Percentiles rank a stretch among this genome's conserved stretches.
Evolutionary conservation across 2,329 filamentous ascomycete genomes (phyloP).

Genomic region (Paraphaeosphaeria sporulosa): DNA sequence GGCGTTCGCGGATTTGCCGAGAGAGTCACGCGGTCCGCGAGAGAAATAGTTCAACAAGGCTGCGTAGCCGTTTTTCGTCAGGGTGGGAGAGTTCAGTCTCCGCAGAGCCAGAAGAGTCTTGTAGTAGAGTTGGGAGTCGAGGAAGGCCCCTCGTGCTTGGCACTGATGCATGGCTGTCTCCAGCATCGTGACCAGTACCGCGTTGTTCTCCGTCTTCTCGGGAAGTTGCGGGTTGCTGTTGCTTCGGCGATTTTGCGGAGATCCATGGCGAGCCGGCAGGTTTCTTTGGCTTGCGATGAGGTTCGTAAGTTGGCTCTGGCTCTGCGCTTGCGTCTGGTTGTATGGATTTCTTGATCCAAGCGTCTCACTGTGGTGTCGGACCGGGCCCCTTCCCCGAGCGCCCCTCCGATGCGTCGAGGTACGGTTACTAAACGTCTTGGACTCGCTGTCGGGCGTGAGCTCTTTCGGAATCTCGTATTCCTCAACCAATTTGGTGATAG

Average conservation of each 20-base stretch:
- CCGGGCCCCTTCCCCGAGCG: constrained; percentile 35
- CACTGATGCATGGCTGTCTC: constrained; percentile 79
- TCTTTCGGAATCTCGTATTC: constrained; percentile 81
- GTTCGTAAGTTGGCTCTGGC: constrained; percentile 47
- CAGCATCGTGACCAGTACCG: constrained; percentile 74
- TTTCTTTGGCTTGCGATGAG: constrained; percentile 49
- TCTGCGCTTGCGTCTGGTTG: constrained; percentile 35
- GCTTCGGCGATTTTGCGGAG: constrained; percentile 47
- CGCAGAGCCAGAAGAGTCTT: constrained; percentile 79
- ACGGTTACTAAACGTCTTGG: constrained; percentile 74
- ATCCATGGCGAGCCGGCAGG: constrained; percentile 44
- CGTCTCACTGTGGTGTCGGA: constrained; percentile 37
- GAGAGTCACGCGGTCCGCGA: constrained; percentile 72
- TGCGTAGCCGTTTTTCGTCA: constrained; percentile 73
- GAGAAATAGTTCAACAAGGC: constrained; percentile 78
- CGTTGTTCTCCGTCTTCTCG: constrained; percentile 49
- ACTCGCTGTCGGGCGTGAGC: constrained; percentile 65
- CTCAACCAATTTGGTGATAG: constrained; percentile 80
- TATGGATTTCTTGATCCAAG: constrained; percentile 62
- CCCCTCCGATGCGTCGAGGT: constrained; percentile 59
- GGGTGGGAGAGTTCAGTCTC: constrained; percentile 64
- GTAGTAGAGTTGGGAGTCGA: constrained; percentile 85
- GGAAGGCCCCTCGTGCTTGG: constrained; percentile 80
- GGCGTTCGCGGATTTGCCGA: constrained; percentile 72
- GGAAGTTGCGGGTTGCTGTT: constrained; percentile 50